A percentile compares a stretch with the other conserved stretches of the same genome.
These are phyloP conservation scores for Aristolochia californica DNA, from an alignment of 164 flowering plant genomes.

Conservation along the genomic window DNA sequence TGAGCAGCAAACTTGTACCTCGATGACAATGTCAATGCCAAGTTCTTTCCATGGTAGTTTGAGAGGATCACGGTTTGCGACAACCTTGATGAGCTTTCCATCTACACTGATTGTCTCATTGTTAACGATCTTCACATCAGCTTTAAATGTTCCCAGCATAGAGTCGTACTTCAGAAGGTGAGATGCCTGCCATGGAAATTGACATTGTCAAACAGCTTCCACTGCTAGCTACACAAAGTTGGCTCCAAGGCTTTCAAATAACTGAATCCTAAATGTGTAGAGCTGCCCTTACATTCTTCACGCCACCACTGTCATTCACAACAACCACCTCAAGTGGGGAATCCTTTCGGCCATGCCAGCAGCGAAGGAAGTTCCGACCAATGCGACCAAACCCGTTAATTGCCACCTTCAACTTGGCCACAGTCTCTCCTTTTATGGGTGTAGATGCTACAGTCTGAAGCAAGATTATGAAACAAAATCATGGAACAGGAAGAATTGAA, in stretches of 20 bases:
- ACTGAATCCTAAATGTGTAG: neutral
- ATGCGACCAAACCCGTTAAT: constrained; percentile 92
- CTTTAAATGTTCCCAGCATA: constrained; percentile 91
- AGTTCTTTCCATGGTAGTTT: constrained; percentile 95
- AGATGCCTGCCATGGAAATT: constrained; percentile 49
- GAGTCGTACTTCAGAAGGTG: constrained; percentile 97
- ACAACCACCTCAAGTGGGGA: constrained; percentile 84
- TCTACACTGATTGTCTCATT: constrained; percentile 75
- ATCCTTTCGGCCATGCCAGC: constrained; percentile 94
- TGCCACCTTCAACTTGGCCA: constrained; percentile 87
- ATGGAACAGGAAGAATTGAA: too few species aligned
- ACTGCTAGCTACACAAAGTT: too few species aligned
- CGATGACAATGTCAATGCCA: constrained; percentile 97
- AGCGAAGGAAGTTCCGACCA: constrained; percentile 94
- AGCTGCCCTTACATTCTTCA: constrained; percentile 56
- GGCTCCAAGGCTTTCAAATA: too few species aligned
- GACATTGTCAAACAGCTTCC: too few species aligned
- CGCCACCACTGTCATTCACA: constrained; percentile 95
- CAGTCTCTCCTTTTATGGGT: constrained; percentile 46
- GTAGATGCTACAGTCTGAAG: constrained; percentile 33
- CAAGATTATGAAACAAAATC: too few species aligned
- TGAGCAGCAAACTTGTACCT: constrained; percentile 48
- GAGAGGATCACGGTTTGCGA: constrained; percentile 89
- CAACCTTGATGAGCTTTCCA: constrained; percentile 88
- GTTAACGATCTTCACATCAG: constrained; percentile 78